Evolutionary conservation across 2,329 filamentous ascomycete genomes (phyloP).

Genomic region (Phaeosphaeriaceae sp.): DNA sequence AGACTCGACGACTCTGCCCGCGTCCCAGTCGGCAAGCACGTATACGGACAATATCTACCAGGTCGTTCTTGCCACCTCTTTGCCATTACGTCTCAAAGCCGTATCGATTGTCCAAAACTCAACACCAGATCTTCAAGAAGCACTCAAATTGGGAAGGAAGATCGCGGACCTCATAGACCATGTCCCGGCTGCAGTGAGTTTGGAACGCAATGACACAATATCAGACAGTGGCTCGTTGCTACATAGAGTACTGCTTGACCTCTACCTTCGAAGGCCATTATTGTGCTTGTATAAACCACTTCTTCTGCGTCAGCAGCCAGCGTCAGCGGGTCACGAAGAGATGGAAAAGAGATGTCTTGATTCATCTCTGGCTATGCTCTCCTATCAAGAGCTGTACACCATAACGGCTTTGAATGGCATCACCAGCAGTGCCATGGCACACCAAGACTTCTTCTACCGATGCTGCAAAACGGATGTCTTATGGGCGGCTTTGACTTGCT

Average conservation of each 20-base stretch:
- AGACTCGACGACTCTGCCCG: conserved; percentile 10
- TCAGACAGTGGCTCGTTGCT: conserved; percentile 15
- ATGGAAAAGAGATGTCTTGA: conserved; percentile 24
- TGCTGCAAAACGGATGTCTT: conserved; percentile 40
- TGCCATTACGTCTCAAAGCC: conserved; percentile 22
- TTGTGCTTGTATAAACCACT: conserved; percentile 26
- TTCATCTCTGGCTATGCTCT: conserved; percentile 26
- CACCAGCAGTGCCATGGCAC: conserved; percentile 7
- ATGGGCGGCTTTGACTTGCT: conserved; percentile 39
- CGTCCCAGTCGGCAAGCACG: conserved; percentile 6
- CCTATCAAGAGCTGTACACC: conserved; percentile 24
- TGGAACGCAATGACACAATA: conserved; percentile 6
- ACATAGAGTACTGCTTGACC: conserved; percentile 23
- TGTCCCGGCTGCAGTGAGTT: conserved; percentile 14
- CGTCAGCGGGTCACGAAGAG: conserved; percentile 5
- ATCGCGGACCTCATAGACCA: conserved; percentile 15
- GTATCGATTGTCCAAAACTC: conserved; percentile 23
- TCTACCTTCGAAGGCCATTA: conserved; percentile 26
- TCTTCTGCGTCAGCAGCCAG: conserved; percentile 21
- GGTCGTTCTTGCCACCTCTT: conserved; percentile 21
- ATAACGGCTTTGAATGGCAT: conserved; percentile 5
- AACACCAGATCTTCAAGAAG: conserved; percentile 14
- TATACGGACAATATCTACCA: conserved; percentile 28
- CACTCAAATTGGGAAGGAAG: conserved; percentile 14
- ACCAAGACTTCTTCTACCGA: conserved; percentile 35